Conservation (phyloP, 345 rosid genomes). For the Angophora floribunda region DNA sequence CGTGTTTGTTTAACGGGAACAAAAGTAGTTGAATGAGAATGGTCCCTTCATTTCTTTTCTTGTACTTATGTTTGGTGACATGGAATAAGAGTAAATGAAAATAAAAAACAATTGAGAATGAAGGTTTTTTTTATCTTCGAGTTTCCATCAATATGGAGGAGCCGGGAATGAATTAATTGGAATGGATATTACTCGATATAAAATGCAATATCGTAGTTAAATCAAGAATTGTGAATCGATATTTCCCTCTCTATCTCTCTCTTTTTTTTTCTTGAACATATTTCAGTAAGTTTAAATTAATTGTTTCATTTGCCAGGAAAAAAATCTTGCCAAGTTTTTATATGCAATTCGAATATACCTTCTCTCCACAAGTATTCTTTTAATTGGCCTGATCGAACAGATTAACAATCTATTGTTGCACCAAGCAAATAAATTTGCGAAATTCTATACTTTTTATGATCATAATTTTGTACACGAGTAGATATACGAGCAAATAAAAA, state of each 20-base stretch:
- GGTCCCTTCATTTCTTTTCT: not conserved
- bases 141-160: not conserved
- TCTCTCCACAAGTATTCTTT: not conserved
- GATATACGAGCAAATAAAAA: not conserved
- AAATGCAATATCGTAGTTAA: not conserved
- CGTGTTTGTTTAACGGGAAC: not conserved
- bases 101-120: not conserved
- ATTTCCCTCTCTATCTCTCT: not conserved
- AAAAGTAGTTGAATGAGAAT: not conserved
- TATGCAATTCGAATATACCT: not conserved
- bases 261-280: not conserved
- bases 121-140: not conserved
- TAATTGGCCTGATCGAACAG: fast-evolving
- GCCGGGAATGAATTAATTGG: not conserved
- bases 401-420: not conserved
- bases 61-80: not conserved
- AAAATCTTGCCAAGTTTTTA: not conserved
- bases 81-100: not conserved
- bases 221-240: not conserved
- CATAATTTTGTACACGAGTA: not conserved
- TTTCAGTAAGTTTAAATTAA: not conserved
- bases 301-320: not conserved
- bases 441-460: not conserved
- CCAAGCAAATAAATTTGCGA: not conserved
- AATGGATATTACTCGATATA: not conserved